Percentiles rank a stretch among this genome's conserved stretches.
phyloP scores from a whole-genome alignment of 2,329 filamentous ascomycete species.

The Emydomyces testavorans region DNA sequence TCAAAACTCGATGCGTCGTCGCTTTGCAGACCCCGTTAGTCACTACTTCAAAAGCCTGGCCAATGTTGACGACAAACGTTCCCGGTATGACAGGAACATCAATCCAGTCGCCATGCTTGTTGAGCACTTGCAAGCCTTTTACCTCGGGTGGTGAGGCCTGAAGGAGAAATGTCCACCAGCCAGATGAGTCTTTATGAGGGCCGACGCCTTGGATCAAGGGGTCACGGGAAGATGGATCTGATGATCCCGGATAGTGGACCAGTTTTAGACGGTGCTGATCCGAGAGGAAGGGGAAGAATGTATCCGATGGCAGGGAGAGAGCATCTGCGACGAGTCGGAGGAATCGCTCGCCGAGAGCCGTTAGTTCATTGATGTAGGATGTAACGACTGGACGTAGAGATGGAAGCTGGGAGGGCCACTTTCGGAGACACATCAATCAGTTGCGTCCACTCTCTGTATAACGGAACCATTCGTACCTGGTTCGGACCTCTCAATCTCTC shows the following conservation, averaged over 20 bases:
- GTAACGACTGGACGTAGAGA: conserved; percentile 32
- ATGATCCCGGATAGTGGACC: conserved; percentile 40
- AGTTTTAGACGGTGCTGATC: conserved; percentile 51
- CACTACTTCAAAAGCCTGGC: conserved; percentile 34
- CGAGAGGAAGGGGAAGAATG: conserved; percentile 44
- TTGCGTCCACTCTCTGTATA: background rate
- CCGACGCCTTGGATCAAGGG: conserved; percentile 43
- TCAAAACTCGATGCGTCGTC: conserved; percentile 34
- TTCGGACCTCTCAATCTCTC: conserved; percentile 41
- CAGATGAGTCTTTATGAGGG: conserved; percentile 52
- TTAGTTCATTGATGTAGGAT: conserved; percentile 43
- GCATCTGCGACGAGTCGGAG: conserved; percentile 47
- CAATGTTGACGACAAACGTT: conserved; percentile 37
- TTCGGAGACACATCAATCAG: background rate
- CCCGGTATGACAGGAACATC: conserved; percentile 30
- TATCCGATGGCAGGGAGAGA: conserved; percentile 39
- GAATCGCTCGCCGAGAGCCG: conserved; percentile 43
- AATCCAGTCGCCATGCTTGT: conserved; percentile 34
- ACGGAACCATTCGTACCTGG: conserved; percentile 25
- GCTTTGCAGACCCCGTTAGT: conserved; percentile 37
- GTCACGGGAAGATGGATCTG: background rate
- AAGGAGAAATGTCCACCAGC: conserved; percentile 54
- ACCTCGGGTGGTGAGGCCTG: conserved; percentile 46
- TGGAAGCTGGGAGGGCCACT: conserved; percentile 37
- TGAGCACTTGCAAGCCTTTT: conserved; percentile 36